Evolutionary conservation across 129 eudicot genomes (phyloP).

Genomic region (Escallonia herrerae): DNA sequence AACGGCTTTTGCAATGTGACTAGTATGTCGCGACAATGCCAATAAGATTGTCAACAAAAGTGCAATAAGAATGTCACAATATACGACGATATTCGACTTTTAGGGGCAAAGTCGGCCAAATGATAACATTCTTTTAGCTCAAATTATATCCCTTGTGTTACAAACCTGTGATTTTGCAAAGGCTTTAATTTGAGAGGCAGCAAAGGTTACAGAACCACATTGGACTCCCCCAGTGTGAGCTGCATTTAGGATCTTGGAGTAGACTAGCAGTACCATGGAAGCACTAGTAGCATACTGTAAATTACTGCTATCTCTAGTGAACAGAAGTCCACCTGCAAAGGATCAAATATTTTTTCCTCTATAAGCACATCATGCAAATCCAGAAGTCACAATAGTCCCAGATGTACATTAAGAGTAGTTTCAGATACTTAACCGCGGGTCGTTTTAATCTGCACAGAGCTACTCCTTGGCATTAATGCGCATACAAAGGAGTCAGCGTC

Average conservation of each 20-base stretch:
- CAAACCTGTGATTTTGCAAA: slow-evolving; percentile 69
- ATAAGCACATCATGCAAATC: neutral
- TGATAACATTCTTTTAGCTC: too few species aligned
- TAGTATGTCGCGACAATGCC: too few species aligned
- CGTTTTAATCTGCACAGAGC: slow-evolving; percentile 45
- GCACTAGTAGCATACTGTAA: slow-evolving; percentile 57
- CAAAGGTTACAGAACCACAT: slow-evolving; percentile 41
- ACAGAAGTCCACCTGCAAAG: slow-evolving; percentile 66
- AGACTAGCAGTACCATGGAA: slow-evolving; percentile 46
- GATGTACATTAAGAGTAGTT: neutral
- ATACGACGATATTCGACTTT: too few species aligned
- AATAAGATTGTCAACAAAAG: too few species aligned
- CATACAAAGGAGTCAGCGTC: slow-evolving; percentile 65
- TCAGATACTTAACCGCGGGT: slow-evolving; percentile 45
- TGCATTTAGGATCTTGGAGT: slow-evolving; percentile 37
- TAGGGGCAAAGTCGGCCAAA: too few species aligned
- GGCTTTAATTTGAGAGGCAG: slow-evolving; percentile 35
- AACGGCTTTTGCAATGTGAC: too few species aligned
- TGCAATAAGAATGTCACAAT: too few species aligned
- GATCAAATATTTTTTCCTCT: too few species aligned
- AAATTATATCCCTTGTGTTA: too few species aligned
- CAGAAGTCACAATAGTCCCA: neutral
- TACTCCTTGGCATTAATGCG: slow-evolving; percentile 55
- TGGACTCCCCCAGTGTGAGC: too few species aligned
- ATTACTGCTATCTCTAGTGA: slow-evolving; percentile 53